Evolutionary conservation across 176 grass and related monocot genomes (phyloP).

Genomic region (Poa annua): DNA sequence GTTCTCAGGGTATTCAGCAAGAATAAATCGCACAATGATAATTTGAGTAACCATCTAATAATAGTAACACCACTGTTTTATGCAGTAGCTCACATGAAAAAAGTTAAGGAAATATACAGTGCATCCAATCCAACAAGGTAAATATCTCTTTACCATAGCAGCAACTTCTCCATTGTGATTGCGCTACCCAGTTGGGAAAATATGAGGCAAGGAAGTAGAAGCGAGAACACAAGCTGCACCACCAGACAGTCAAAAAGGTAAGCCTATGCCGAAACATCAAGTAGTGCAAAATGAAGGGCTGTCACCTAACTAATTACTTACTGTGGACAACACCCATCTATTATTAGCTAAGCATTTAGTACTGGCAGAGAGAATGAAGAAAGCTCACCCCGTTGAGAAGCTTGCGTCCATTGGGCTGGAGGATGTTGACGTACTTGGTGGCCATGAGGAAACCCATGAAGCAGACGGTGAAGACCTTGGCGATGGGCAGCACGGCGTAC

Average conservation of each 20-base stretch:
- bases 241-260: constrained; percentile 37
- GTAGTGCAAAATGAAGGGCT: not conserved
- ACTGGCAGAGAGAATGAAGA: constrained; percentile 25
- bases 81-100: constrained; percentile 5
- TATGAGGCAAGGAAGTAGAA: constrained; percentile 96
- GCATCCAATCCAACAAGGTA: not conserved
- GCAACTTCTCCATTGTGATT: constrained; percentile 78
- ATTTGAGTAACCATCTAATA: not conserved
- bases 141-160: constrained; percentile 70
- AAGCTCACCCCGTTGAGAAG: constrained; percentile 91
- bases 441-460: constrained; percentile 99
- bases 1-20: not conserved
- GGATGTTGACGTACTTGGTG: constrained; percentile 90
- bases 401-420: constrained; percentile 85
- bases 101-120: not conserved
- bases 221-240: constrained; percentile 96
- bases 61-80: not conserved
- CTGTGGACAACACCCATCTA: constrained; percentile 5
- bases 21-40: not conserved
- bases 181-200: constrained; percentile 94
- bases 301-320: constrained; percentile 14
- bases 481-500: constrained; percentile 89
- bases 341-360: constrained; percentile 15
- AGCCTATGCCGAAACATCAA: not conserved
- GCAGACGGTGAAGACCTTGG: constrained; percentile 98